A percentile compares a stretch with the other conserved stretches of the same genome.
Evolutionary conservation across 345 rosid genomes (phyloP).

Genomic region (Pugionium dolabratum): DNA sequence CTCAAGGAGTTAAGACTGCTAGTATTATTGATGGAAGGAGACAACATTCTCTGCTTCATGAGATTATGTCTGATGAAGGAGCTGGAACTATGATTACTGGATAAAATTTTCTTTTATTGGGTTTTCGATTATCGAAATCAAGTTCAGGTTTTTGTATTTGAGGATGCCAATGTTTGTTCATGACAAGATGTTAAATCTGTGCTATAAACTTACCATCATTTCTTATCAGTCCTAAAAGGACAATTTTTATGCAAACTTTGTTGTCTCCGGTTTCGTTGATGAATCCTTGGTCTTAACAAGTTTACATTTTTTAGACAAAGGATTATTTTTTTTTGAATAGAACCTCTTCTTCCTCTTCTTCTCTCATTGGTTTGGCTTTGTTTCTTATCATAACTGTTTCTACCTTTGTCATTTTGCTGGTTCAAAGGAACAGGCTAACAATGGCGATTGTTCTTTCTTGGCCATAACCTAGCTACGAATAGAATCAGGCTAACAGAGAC

Average conservation of each 20-base stretch:
- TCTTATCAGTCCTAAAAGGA: background rate
- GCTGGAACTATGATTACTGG: slow-evolving; percentile 97
- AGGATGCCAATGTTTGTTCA: slow-evolving; percentile 3
- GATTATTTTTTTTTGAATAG: background rate
- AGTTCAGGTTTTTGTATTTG: slow-evolving; percentile 17
- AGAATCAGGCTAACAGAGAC: no score
- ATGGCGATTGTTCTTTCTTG: background rate
- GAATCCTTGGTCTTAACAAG: background rate
- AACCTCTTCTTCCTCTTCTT: background rate
- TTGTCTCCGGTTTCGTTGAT: background rate
- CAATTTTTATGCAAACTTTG: background rate
- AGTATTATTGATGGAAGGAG: slow-evolving; percentile 91
- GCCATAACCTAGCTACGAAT: background rate
- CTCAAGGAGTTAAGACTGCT: slow-evolving; percentile 87
- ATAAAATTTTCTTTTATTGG: slow-evolving; percentile 11
- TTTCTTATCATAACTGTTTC: background rate
- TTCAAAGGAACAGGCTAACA: slow-evolving; percentile 11
- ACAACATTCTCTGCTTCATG: slow-evolving; percentile 78
- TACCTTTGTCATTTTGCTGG: background rate
- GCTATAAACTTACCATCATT: background rate
- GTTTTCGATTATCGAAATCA: background rate
- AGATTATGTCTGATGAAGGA: slow-evolving; percentile 89
- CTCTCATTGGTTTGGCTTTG: background rate
- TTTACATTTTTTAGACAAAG: slow-evolving; percentile 10
- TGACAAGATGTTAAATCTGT: slow-evolving; percentile 4